Percentiles rank a stretch among this genome's conserved stretches.
Evolutionary conservation across 148 eudicot species (phyloP).

Genomic region (Selenicereus undatus): DNA sequence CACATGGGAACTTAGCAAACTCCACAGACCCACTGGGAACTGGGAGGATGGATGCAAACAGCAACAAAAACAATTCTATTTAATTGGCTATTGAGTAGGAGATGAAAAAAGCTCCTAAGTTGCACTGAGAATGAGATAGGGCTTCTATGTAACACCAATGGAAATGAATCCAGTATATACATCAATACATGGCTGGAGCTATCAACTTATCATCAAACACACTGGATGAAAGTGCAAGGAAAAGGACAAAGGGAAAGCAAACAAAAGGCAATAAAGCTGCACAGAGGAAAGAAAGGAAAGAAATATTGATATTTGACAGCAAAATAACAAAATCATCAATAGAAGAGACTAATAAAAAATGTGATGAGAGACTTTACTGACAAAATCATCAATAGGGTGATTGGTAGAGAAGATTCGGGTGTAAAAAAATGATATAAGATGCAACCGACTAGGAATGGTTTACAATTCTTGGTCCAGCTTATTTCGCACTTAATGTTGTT

Average conservation of each 20-base stretch:
- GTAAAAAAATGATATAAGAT: no score
- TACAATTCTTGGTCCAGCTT: neutral
- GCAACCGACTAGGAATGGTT: neutral
- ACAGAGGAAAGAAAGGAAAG: neutral
- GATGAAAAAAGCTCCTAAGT: neutral
- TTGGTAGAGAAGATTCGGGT: neutral
- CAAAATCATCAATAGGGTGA: neutral
- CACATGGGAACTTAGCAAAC: neutral
- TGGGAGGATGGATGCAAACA: neutral
- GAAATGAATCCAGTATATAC: neutral
- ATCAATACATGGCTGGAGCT: neutral
- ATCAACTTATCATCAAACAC: neutral
- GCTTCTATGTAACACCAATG: neutral
- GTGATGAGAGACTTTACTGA: neutral
- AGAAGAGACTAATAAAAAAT: neutral
- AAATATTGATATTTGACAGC: neutral
- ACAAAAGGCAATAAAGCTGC: neutral
- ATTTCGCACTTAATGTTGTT: neutral
- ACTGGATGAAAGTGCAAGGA: neutral
- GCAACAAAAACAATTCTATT: neutral
- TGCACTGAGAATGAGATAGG: neutral
- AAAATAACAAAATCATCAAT: neutral
- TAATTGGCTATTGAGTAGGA: neutral
- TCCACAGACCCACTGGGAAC: neutral
- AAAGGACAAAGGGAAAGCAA: neutral